Base-by-base conservation (phyloP, 768 basidiomycete species). In the Trametes villosa region DNA sequence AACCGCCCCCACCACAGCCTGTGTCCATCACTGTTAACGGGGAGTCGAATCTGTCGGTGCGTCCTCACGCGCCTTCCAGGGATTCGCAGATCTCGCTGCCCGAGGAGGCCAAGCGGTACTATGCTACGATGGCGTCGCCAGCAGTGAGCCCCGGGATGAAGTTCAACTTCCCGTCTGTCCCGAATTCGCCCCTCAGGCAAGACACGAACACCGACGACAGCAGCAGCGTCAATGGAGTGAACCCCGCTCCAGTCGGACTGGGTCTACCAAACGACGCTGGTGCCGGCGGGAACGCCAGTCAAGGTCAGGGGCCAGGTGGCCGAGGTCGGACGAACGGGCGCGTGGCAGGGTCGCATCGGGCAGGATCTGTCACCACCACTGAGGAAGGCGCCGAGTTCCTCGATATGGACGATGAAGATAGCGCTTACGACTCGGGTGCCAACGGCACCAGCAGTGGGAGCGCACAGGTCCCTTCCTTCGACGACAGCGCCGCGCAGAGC, bases 31-130 rank as follows among this genome's bases (percentile, higher is more conserved):
- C 53, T 1, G 65, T 41, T 78, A 68, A 62, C 44, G 62, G 64
- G 5, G 58, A 42, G 13, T 34, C 59, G 7, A 58, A 49, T 17
- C 61, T 63, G 24, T 27, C 70, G 52, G 68, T 69, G 6, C 57
- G 62, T 5, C 47, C 61, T 71, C 73, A 22, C 71, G 71, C n/a
- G 70, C 65, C 78, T 18, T 82, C 83, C n/a, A 82, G 87, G 55
- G 87, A 87, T 51, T 91, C 89, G 9, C 81, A 82, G 24, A 83
- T 88, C 50, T 84, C 87, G 33, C 78, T 92, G 36, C 88, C 91
- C 1, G 89, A 92, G 55, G 92, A 93, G 71, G 87, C 91, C 17
- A 84, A 79, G 63, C 85, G 82, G 48, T 92, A 90, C 67, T 87
- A 91, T 57, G 79, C 84, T 36, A 84, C 81, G 65, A 86, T 89